phyloP scores from a whole-genome alignment of 495 filamentous ascomycete species.

The Neurospora pannonica region DNA sequence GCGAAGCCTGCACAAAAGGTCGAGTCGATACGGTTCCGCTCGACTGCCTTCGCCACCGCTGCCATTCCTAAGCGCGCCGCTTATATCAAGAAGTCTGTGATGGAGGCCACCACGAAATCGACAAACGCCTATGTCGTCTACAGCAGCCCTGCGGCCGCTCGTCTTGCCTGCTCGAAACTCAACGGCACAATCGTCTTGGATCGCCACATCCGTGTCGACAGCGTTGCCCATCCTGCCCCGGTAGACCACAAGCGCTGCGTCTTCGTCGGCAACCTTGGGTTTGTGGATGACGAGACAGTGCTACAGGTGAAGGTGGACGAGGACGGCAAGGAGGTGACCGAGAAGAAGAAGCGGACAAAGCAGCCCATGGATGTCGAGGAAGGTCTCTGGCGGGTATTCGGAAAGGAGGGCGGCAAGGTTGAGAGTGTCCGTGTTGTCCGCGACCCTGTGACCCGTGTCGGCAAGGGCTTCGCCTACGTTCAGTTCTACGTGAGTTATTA shows the following conservation, averaged over 20 bases:
- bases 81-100: slow-evolving; percentile 69
- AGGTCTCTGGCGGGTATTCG: slow-evolving; percentile 85
- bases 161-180: slow-evolving; percentile 63
- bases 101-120: slow-evolving; percentile 81
- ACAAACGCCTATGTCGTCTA: slow-evolving; percentile 95
- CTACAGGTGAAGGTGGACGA: slow-evolving; percentile 51
- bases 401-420: slow-evolving; percentile 61
- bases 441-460: slow-evolving; percentile 80
- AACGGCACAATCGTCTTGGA: slow-evolving; percentile 80
- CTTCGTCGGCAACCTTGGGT: slow-evolving; percentile 93
- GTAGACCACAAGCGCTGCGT: slow-evolving; percentile 83
- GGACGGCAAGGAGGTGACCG: slow-evolving; percentile 33
- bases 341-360: slow-evolving; percentile 54
- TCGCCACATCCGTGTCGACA: slow-evolving; percentile 84
- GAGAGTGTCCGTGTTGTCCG: slow-evolving; percentile 92
- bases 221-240: slow-evolving; percentile 74
- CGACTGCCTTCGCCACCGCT: slow-evolving; percentile 66
- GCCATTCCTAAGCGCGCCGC: slow-evolving; percentile 85
- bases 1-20: slow-evolving; percentile 54
- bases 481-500: slow-evolving; percentile 60
- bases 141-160: slow-evolving; percentile 57
- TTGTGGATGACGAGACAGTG: slow-evolving; percentile 74
- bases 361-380: slow-evolving; percentile 87
- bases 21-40: slow-evolving; percentile 87
- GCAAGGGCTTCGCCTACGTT: slow-evolving; percentile 96